Evolutionary conservation across 2,329 filamentous ascomycete genomes (phyloP).

Genomic region (Tolypocladium tundrense): DNA sequence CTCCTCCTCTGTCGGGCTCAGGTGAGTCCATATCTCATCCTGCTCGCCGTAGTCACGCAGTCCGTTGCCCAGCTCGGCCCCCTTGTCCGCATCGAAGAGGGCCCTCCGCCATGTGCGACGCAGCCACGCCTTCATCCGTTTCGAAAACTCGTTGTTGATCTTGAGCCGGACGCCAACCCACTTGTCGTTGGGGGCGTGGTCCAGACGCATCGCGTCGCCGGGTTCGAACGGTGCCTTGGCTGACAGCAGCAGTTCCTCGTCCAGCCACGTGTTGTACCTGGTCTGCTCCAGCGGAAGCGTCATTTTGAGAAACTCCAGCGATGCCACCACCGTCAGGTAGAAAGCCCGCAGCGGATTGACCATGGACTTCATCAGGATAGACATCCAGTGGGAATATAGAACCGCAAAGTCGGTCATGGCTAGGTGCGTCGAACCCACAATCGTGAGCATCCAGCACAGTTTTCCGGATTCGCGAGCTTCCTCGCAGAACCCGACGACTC

Average conservation of each 20-base stretch:
- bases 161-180: constrained; percentile 47
- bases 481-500: constrained; percentile 43
- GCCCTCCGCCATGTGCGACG: constrained; percentile 21
- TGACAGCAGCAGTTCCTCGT: constrained; percentile 40
- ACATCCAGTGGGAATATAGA: constrained; percentile 49
- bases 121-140: constrained; percentile 34
- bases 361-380: constrained; percentile 49
- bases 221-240: constrained; percentile 24
- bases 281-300: constrained; percentile 37
- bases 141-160: constrained; percentile 47
- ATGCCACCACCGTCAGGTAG: constrained; percentile 51
- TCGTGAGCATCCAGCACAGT: constrained; percentile 39
- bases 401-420: constrained; percentile 58
- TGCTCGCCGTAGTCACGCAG: constrained; percentile 10
- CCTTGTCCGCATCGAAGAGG: neutral
- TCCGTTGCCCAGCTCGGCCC: constrained; percentile 4
- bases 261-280: constrained; percentile 39
- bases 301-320: constrained; percentile 50
- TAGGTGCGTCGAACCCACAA: constrained; percentile 53
- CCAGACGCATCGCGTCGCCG: constrained; percentile 34
- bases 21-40: constrained; percentile 14
- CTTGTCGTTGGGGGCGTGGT: constrained; percentile 45
- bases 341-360: constrained; percentile 53
- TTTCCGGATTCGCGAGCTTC: constrained; percentile 39
- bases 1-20: constrained; percentile 7